These are phyloP conservation scores for Ramichloridium luteum DNA, from an alignment of 2,329 filamentous ascomycete genomes.

Conservation along the genomic window DNA sequence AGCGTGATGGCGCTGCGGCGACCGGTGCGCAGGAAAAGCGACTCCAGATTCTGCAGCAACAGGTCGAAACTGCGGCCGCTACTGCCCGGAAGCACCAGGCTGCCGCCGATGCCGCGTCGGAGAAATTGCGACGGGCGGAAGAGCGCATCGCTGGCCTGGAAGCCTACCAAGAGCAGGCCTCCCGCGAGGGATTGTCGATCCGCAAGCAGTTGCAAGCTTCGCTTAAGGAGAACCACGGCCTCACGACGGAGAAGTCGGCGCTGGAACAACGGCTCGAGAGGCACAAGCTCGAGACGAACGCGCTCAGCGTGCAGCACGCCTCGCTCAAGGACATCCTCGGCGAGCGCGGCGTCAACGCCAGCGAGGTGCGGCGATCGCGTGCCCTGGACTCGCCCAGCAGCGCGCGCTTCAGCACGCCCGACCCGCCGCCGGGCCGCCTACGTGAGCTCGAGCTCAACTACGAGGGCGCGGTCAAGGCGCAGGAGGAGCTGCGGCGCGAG, in stretches of 20 bases:
- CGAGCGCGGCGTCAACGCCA: conserved; percentile 76
- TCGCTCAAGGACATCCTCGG: conserved; percentile 85
- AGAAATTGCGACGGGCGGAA: conserved; percentile 83
- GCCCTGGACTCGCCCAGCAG: conserved; percentile 56
- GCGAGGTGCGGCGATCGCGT: conserved; percentile 57
- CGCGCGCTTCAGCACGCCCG: conserved; percentile 57
- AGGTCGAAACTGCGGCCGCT: conserved; percentile 63
- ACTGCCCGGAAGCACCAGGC: conserved; percentile 80
- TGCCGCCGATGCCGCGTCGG: conserved; percentile 73
- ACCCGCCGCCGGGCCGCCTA: conserved; percentile 53
- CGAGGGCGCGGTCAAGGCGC: conserved; percentile 59
- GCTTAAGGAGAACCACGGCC: conserved; percentile 69
- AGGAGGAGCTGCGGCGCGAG: conserved; percentile 70
- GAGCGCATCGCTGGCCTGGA: conserved; percentile 94
- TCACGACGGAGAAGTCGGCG: conserved; percentile 69
- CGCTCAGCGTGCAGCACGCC: conserved; percentile 79
- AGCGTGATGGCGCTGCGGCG: conserved; percentile 38
- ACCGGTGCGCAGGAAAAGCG: conserved; percentile 50
- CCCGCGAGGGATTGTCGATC: conserved; percentile 79
- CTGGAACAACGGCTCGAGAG: conserved; percentile 70
- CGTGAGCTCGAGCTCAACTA: conserved; percentile 84
- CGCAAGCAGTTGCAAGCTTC: conserved; percentile 79
- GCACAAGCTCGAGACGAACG: conserved; percentile 88
- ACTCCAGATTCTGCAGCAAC: conserved; percentile 60
- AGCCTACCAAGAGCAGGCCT: conserved; percentile 93